Evolutionary conservation across 768 basidiomycete species (phyloP).

Genomic region (Pisolithus orientalis): DNA sequence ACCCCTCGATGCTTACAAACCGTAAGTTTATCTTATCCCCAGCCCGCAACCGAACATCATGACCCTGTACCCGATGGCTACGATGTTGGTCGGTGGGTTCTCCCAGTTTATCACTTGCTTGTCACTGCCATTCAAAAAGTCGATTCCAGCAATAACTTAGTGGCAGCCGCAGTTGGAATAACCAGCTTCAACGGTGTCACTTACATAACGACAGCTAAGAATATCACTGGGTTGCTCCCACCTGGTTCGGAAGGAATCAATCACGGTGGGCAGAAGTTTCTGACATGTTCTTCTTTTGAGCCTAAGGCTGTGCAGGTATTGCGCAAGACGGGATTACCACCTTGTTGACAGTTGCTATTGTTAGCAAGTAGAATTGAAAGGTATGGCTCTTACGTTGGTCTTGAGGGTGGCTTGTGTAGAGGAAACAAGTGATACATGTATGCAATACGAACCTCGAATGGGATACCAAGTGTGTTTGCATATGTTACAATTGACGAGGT

Average conservation of each 20-base stretch:
- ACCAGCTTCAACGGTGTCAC: slow-evolving; percentile 37
- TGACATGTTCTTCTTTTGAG: background rate
- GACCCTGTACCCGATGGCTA: slow-evolving; percentile 43
- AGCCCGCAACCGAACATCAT: slow-evolving; percentile 32
- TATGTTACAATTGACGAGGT: slow-evolving; percentile 19
- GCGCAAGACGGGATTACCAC: slow-evolving; percentile 53
- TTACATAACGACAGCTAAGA: slow-evolving; percentile 41
- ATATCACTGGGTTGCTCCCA: slow-evolving; percentile 48
- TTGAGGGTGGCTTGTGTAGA: background rate
- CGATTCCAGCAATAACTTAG: slow-evolving; percentile 31
- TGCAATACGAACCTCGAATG: background rate
- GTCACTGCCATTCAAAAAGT: background rate
- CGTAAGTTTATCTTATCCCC: background rate
- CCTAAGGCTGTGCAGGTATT: slow-evolving; percentile 36
- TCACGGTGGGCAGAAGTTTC: slow-evolving; percentile 33
- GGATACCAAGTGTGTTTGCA: background rate
- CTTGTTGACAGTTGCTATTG: slow-evolving; percentile 47
- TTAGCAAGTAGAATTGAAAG: too few relatives aligned
- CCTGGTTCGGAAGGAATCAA: slow-evolving; percentile 48
- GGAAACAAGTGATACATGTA: background rate
- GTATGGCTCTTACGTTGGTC: background rate
- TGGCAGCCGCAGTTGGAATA: slow-evolving; percentile 31
- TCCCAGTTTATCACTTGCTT: too few relatives aligned
- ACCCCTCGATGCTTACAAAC: background rate
- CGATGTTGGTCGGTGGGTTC: slow-evolving; percentile 37